Conservation (phyloP, 345 rosid genomes). For the Camelina sativa region DNA sequence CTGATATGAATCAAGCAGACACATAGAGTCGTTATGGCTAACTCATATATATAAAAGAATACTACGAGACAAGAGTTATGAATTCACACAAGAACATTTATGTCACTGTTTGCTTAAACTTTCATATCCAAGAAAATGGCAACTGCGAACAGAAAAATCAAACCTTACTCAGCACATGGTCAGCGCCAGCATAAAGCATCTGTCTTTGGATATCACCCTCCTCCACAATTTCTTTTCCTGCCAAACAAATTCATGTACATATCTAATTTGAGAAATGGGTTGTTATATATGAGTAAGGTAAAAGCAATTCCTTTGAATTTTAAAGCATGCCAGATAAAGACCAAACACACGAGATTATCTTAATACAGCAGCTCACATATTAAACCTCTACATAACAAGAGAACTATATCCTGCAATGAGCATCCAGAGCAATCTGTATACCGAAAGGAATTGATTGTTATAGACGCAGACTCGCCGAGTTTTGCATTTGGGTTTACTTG, state of each 20-base stretch:
- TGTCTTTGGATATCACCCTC: conserved; percentile 54
- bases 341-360: conserved; percentile 1
- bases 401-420: neutral
- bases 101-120: conserved; percentile 3
- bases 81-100: neutral
- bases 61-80: neutral
- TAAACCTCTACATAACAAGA: conserved; percentile 10
- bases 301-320: neutral
- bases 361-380: conserved; percentile 17
- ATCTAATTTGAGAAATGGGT: no score
- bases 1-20: conserved; percentile 12
- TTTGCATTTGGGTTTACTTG: no score
- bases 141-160: conserved; percentile 37
- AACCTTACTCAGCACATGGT: conserved; percentile 83
- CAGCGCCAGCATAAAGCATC: conserved; percentile 68
- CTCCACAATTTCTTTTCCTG: conserved; percentile 78
- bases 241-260: conserved; percentile 22
- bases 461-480: no score
- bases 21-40: conserved; percentile 4
- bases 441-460: no score
- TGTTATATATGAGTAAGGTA: no score
- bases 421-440: no score
- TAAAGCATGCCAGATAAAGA: conserved; percentile 14
- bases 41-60: neutral
- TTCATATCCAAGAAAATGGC: conserved; percentile 21